Evolutionary conservation across 2,329 filamentous ascomycete genomes (phyloP), one percentile per base, ranked within the genome.

Genomic region (Cadophora malorum): DNA sequence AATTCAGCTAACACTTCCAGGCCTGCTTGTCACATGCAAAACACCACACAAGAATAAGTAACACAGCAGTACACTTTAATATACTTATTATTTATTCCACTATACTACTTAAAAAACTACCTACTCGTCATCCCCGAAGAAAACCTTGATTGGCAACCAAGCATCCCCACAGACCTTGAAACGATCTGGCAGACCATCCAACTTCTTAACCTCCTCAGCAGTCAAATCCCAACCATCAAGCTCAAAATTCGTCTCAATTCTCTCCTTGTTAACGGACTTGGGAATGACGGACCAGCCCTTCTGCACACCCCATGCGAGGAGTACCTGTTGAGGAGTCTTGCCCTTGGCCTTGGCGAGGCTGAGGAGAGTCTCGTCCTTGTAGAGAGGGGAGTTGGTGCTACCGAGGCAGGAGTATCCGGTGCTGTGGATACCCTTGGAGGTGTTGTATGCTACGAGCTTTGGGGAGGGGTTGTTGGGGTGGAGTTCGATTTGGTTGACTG

Each of bases 221-320:
- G 86, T 90, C 79, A 96, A 81, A 68, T 87, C 83, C 88, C 89
- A 95, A 64, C 90, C 91, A 79, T 94, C 87, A 63, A 92, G 77
- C 75, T 91, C 86, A 74, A 89, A 92, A 84, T 97, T 96, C 70
- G 83, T 86, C 80, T 91, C 84, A 76, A 97, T 94, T 52, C 93
- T 87, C 64, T 83, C 83, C 73, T 88, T 86, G 72, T 87, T 94
- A 67, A 94, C 91, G 63, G 87, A 91, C 86, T 97, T 97, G 75
- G 93, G 93, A 75, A 97, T 93, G 63, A 97, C 92, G 72, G 88
- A 91, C 83, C 90, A 93, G 68, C 91, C 92, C 77, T 93, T 89
- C 79, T 91, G 88, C 65, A 96, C 81, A 71, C 92, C 93, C 92
- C 93, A 97, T 75, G 89, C 83, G 71, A 97, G 81, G 75, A 96